These are phyloP conservation scores for Podaxis sp. DNA, from an alignment of 768 basidiomycete species.

Conservation along the genomic window DNA sequence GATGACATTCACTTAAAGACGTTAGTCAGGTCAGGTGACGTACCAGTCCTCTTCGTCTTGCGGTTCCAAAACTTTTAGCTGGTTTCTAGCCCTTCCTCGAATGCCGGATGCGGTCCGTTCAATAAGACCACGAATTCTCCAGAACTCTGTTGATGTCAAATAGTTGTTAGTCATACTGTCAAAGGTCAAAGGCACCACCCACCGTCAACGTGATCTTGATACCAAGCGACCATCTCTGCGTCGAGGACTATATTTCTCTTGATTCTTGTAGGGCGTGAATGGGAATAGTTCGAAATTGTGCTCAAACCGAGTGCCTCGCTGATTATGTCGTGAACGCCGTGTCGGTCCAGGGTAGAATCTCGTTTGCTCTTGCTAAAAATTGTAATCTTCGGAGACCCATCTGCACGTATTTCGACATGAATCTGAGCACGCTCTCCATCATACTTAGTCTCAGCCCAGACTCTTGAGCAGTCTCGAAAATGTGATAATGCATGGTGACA, in stretches of 20 bases:
- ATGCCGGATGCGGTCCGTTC: constrained; percentile 53
- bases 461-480: constrained; percentile 34
- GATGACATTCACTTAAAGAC: background rate
- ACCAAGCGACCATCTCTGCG: constrained; percentile 88
- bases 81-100: constrained; percentile 26
- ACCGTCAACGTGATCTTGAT: constrained; percentile 72
- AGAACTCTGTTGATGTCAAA: constrained; percentile 52
- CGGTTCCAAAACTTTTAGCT: constrained; percentile 14
- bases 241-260: constrained; percentile 53
- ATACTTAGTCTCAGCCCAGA: constrained; percentile 93
- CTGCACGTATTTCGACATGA: constrained; percentile 55
- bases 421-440: constrained; percentile 96
- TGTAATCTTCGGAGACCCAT: constrained; percentile 43
- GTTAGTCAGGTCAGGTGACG: background rate
- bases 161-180: background rate
- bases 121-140: constrained; percentile 63
- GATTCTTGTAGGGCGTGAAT: constrained; percentile 15
- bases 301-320: constrained; percentile 50
- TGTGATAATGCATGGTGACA: constrained; percentile 50
- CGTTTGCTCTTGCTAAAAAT: constrained; percentile 89
- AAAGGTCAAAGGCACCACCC: constrained; percentile 18
- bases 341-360: constrained; percentile 75
- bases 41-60: constrained; percentile 17
- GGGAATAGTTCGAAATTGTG: background rate
- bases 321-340: constrained; percentile 60